Base-by-base conservation (phyloP, 345 rosid species). In the Physaria fendleri region DNA sequence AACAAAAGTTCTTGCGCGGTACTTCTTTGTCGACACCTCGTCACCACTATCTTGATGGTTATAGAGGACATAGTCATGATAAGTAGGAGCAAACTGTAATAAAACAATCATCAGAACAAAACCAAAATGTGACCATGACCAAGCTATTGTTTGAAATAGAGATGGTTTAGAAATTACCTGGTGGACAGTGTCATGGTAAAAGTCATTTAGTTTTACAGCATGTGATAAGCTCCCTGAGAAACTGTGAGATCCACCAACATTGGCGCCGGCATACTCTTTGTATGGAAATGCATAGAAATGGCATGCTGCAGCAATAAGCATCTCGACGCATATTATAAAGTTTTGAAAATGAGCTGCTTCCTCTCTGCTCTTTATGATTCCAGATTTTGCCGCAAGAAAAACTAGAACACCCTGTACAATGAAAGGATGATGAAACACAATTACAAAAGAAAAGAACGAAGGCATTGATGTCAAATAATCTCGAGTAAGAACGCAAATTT, bases 221-320 rank as follows among this genome's bases (percentile, higher is more conserved):
- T 94, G 99, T 13, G 85, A 80, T 11, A 94, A 79, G 74, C 96
- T 94, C 64, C 77, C 79, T 3, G 95, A 78, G 23, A 94, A 85
- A 75, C 80, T 87, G 61, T 76, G 75, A 37, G 93, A 53, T 25
- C 84, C 83, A 29, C 90, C 88, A 49, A 90, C 78, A 79, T 90
- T 90, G 52, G 99, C 97, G 61, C 99, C 95, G 0, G 99, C 95
- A 71, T 90, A 94, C 78, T 94, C 99, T 70, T 84, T 94, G 81
- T 94, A 94, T 8, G 97, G 97, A 71, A 94, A 94, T 40, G 99
- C 99, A 72, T 76, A 90, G 64, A 85, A 79, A 79, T 87, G 97
- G 72, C 96, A 96, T 18, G 79, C 68, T 3, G 99, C 99, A 58
- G 99, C 99, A 54, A 94, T 68, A 53, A 94, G 96, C 99, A 94